Conservation (phyloP, 257 asterid genomes). For the Nyctanthes arbortristis region DNA sequence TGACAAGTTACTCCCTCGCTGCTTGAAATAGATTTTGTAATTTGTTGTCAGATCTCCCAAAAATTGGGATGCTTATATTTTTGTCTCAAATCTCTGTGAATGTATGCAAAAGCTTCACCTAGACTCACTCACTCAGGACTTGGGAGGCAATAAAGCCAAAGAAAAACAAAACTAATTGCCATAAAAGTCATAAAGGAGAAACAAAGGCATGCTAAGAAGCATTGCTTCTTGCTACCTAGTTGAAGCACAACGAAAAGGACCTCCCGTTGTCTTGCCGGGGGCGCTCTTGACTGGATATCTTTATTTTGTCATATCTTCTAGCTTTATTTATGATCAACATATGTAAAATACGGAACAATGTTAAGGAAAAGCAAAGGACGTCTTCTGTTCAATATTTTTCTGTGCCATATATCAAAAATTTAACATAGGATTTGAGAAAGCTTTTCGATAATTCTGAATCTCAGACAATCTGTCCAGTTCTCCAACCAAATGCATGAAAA, state of each 20-base stretch:
- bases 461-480: no score
- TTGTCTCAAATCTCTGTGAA: no score
- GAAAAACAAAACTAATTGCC: background rate
- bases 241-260: background rate
- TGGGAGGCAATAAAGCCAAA: background rate
- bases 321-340: slow-evolving; percentile 29
- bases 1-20: no score
- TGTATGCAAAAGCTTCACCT: no score
- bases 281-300: slow-evolving; percentile 9
- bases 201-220: slow-evolving; percentile 35
- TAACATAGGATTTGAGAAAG: no score
- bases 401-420: no score
- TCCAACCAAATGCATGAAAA: no score
- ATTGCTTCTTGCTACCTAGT: slow-evolving; percentile 16
- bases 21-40: background rate
- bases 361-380: no score
- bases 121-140: no score
- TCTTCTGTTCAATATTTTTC: no score
- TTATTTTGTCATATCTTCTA: no score
- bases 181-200: slow-evolving; percentile 32
- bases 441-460: no score
- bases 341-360: background rate
- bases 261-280: slow-evolving; percentile 29
- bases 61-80: background rate
- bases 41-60: background rate